Base-by-base conservation (phyloP, 2,329 filamentous ascomycete genomes). In the Leptosphaerulina australis region DNA sequence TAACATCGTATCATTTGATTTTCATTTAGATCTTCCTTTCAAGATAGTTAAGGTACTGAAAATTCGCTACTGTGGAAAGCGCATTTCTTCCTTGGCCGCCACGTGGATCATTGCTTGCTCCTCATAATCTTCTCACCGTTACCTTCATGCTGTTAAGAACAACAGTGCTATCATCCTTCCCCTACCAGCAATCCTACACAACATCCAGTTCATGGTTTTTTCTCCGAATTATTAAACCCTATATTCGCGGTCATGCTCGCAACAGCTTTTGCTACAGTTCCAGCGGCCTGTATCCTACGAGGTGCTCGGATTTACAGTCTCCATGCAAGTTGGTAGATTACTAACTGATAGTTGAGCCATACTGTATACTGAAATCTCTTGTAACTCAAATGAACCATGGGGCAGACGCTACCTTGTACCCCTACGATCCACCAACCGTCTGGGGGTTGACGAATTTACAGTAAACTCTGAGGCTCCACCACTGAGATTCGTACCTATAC, bases 371-470 rank as follows among this genome's bases (percentile, higher is more conserved):
- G 17, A 57, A 20, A 3, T 3, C 3, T 12, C 12, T 2, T n/a
- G 1, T 5, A 63, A 60, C 24, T 44, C 51, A 6, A 17, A 53
- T 0, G 28, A 59, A 30, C 64, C 62, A 12, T 64, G 61, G 59
- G 44, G 63, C 38, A 30, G 49, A 8, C 60, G 55, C 18, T 37
- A 44, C 28, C 28, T 65, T 8, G 48, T 62, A 17, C 33, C 25
- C 4, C 44, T 68, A 3, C 59, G 62, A 9, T 45, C 43, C 2
- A 45, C 52, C 29, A 24, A 51, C 1, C 44, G 33, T 9, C 48
- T 64, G 5, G 64, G 63, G 10, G 50, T 68, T 22, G 62, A 67
- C 34, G 65, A 67, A 50, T 64, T 62, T 40, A 67, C 63, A 8
- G 36, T 64, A 4, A 50, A 58, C 18, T 60, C 63, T 3, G 26